Conservation (phyloP, 2,329 filamentous ascomycete species). For the Anisogramma anomala region DNA sequence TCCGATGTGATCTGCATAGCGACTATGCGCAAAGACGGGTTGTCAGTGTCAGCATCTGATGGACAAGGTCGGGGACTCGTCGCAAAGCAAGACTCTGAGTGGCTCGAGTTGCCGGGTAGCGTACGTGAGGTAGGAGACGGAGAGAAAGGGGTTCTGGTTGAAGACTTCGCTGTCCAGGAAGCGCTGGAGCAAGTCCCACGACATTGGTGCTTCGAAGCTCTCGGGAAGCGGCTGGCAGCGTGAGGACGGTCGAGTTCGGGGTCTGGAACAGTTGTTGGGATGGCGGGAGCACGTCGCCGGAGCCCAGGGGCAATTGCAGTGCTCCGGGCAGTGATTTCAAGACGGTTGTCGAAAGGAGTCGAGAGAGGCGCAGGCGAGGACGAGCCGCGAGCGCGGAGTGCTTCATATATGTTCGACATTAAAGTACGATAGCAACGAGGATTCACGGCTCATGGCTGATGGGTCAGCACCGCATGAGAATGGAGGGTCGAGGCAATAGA, state of each 20-base stretch:
- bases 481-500: background rate
- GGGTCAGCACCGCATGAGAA: constrained; percentile 8
- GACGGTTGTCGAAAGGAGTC: background rate
- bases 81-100: background rate
- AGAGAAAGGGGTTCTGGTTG: constrained; percentile 80
- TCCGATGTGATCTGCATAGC: constrained; percentile 80
- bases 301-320: background rate
- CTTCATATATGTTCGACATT: constrained; percentile 28
- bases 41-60: constrained; percentile 4
- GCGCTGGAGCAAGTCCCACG: constrained; percentile 79
- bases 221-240: constrained; percentile 3
- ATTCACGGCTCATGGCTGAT: constrained; percentile 20
- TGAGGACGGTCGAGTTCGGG: background rate
- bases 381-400: constrained; percentile 23
- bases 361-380: constrained; percentile 20
- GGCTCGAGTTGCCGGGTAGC: constrained; percentile 24
- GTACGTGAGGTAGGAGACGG: constrained; percentile 81
- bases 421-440: constrained; percentile 17
- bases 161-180: constrained; percentile 92
- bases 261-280: background rate
- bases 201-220: constrained; percentile 40
- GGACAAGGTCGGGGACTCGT: background rate
- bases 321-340: background rate
- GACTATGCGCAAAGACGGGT: constrained; percentile 35
- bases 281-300: background rate